Evolutionary conservation across 805 yeast species (phyloP).

Genomic region (Debaryomyces tyrocola): DNA sequence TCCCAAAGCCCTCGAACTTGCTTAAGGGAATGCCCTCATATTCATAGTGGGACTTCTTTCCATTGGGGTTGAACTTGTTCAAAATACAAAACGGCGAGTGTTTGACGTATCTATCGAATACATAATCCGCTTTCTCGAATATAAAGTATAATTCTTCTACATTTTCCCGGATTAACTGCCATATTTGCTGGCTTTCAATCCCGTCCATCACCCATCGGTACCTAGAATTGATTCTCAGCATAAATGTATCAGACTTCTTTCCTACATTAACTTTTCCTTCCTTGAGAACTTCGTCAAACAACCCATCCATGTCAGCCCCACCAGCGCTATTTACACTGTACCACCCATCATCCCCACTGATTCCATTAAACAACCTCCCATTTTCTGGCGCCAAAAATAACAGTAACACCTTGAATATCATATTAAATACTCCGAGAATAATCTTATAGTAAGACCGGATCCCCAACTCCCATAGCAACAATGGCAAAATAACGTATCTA

Average conservation of each 20-base stretch:
- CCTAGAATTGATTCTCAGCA: no score
- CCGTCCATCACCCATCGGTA: no score
- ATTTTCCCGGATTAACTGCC: not conserved
- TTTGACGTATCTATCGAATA: constrained; percentile 36
- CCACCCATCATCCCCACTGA: not conserved
- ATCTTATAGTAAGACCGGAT: not conserved
- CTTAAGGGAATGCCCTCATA: constrained; percentile 14
- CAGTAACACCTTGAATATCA: not conserved
- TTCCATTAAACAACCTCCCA: not conserved
- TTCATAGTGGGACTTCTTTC: constrained; percentile 9
- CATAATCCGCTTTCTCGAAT: constrained; percentile 28
- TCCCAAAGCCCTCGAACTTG: constrained; percentile 16
- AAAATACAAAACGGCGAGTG: constrained; percentile 34
- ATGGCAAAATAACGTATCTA: not conserved
- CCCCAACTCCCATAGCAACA: not conserved
- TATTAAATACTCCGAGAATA: not conserved
- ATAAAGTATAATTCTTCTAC: not conserved
- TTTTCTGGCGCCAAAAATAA: not conserved
- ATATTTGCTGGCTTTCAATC: no score
- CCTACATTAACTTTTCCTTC: no score
- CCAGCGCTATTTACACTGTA: not conserved
- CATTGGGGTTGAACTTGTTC: constrained; percentile 14
- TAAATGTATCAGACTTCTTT: no score
- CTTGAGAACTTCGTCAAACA: no score
- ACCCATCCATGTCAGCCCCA: no score